phyloP scores from a whole-genome alignment of 2,329 filamentous ascomycete genomes.

The Exophiala alcalophila region DNA sequence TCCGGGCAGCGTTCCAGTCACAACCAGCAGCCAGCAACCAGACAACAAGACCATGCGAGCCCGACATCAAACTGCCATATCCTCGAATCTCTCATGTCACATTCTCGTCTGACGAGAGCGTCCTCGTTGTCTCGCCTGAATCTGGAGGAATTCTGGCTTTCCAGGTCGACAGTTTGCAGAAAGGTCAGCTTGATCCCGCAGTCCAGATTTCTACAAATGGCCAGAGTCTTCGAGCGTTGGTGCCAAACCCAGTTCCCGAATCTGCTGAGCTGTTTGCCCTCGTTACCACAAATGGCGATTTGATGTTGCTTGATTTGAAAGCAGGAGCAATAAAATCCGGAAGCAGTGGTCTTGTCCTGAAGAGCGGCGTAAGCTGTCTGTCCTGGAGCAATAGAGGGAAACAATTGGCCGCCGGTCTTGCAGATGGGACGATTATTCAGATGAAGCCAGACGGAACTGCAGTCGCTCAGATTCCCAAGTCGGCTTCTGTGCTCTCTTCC shows the following conservation, averaged over 20 bases:
- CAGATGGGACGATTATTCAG: slow-evolving; percentile 74
- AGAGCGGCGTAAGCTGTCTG: slow-evolving; percentile 73
- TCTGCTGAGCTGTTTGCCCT: slow-evolving; percentile 74
- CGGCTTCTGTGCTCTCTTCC: slow-evolving; percentile 61
- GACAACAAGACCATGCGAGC: slow-evolving; percentile 65
- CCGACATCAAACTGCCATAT: slow-evolving; percentile 70
- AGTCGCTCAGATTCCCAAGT: slow-evolving; percentile 76
- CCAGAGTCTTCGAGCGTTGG: slow-evolving; percentile 67
- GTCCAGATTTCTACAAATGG: slow-evolving; percentile 77
- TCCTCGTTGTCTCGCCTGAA: slow-evolving; percentile 78
- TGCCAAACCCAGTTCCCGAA: slow-evolving; percentile 60
- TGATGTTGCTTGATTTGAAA: slow-evolving; percentile 79
- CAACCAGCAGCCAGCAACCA: slow-evolving; percentile 31
- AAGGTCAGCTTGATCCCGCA: slow-evolving; percentile 63
- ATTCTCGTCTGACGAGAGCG: slow-evolving; percentile 86
- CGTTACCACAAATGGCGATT: slow-evolving; percentile 74
- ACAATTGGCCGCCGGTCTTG: slow-evolving; percentile 82
- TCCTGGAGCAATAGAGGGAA: slow-evolving; percentile 94
- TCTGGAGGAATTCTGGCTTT: slow-evolving; percentile 79
- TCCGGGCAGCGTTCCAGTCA: slow-evolving; percentile 68
- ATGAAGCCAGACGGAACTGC: slow-evolving; percentile 76
- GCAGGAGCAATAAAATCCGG: slow-evolving; percentile 58
- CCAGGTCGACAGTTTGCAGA: slow-evolving; percentile 65
- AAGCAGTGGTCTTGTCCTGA: slow-evolving; percentile 63
- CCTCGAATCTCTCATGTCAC: slow-evolving; percentile 80